Evolutionary conservation across 2,329 filamentous ascomycete species (phyloP), one percentile per base, ranked within the genome.

Genomic region (Bretziella fagacearum): DNA sequence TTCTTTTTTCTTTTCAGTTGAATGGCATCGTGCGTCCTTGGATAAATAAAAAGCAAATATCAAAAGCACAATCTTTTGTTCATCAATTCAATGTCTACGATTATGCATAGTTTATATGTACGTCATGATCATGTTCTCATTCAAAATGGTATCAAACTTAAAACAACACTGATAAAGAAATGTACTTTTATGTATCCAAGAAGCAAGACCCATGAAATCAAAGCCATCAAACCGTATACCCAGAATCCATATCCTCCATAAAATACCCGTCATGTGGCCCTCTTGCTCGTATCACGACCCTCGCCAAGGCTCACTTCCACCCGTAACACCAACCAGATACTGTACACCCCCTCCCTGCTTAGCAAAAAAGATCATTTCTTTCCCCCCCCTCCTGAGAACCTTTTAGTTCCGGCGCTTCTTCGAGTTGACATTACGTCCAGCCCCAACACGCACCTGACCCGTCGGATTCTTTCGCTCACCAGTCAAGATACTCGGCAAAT

Each of bases 351-450:
- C 20, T 4, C 18, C 11, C 18, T 3, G 4, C 15, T 36, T 13
- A 41, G 23, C 37, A 18, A 25, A 26, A 15, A 25, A 20, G 27
- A 25, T 10, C 13, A 7, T 13, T n/a, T 26, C 27, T 41, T 25
- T 25, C 17, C 37, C 37, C 18, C 13, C 11, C 13, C 3, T 39
- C 17, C n/a, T n/a, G n/a, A n/a, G n/a, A n/a, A n/a, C 18, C 8
- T 17, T 18, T 39, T 39, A 48, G 15, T 35, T 47, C 33, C 49
- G 40, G 13, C 49, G 49, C 35, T 51, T 51, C 29, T 48, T 51
- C 29, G 83, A 79, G 63, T 98, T 98, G 45, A 96, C 74, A 58
- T 81, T 85, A 58, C 78, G 76, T 6, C 91, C 91, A 8, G 84
- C 86, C 6, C 91, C 91, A 8, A 96, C 77, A 58, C 76, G 81